Base-by-base conservation (phyloP, 352 stramenopile genomes). In the Phytophthora brassicae region DNA sequence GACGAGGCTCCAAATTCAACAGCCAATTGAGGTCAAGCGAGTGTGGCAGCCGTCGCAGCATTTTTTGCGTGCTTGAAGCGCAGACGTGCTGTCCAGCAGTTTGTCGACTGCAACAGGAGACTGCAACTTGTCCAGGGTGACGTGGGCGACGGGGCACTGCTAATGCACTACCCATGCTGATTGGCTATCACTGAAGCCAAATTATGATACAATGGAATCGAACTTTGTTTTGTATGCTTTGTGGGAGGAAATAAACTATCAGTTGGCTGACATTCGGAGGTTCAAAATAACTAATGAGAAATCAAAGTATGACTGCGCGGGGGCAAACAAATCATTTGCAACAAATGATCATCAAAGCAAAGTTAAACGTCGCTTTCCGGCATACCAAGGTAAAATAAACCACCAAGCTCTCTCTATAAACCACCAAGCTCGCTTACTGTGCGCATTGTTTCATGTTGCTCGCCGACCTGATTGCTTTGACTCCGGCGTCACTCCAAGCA, bases 1-100 rank as follows among this genome's bases (percentile, higher is more conserved):
- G 59, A 66, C 59, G 59, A 67, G 59, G 44, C 59, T 31, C 20
- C 35, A 52, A 50, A 41, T 66, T 66, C 58, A 66, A 55, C 26
- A 48, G 36, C 7, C 26, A 20, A 24, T 20, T 16, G 9, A 2
- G 19, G 29, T 41, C 54, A 55, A 55, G 56, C 56, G 36, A 39
- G 50, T 31, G 42, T 55, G 41, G 29, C 24, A 4, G 20, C 14
- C 41, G 20, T 48, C n/a, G 42, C 33, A 48, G 38, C 45, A 57
- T 64, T 58, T 58, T n/a, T 58, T 52, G 31, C 38, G 46, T 49
- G 57, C 48, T 64, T 64, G 47, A 59, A 52, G 56, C 24, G 35
- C 14, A 23, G 24, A 44, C 17, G 33, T 24, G 41, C 52, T 31
- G 26, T 31, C 55, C 26, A 3, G 33, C 7, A 13, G 31, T 66